Conservation (phyloP, 1,284 basidiomycete genomes). For the Golubevia sp. region DNA sequence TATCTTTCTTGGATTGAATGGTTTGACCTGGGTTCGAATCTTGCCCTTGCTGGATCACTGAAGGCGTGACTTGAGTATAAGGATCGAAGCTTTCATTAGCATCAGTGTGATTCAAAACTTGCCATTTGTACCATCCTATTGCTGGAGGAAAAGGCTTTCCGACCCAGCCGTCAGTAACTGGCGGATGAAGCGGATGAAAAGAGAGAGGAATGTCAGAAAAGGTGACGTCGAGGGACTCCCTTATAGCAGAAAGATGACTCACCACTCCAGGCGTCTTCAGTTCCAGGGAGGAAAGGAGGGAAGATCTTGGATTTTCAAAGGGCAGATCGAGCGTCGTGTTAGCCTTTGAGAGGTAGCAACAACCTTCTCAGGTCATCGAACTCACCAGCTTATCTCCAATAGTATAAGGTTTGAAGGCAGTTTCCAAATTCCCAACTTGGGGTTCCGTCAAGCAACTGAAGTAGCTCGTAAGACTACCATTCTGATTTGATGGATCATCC, state of each 20-base stretch:
- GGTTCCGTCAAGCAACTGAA: slow-evolving; percentile 14
- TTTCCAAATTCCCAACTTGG: slow-evolving; percentile 23
- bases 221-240: too few species aligned
- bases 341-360: too few species aligned
- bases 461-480: background rate
- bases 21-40: slow-evolving; percentile 19
- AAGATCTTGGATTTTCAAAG: too few species aligned
- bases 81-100: slow-evolving; percentile 14
- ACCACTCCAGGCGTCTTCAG: slow-evolving; percentile 24
- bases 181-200: too few species aligned
- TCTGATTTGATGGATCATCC: background rate
- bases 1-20: slow-evolving; percentile 18
- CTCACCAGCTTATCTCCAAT: slow-evolving; percentile 12
- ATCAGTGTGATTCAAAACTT: slow-evolving; percentile 20
- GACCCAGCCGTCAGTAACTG: slow-evolving; percentile 9
- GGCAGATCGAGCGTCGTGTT: too few species aligned
- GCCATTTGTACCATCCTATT: slow-evolving; percentile 22
- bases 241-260: too few species aligned
- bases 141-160: slow-evolving; percentile 16
- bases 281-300: slow-evolving; percentile 13
- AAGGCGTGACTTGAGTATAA: slow-evolving; percentile 13
- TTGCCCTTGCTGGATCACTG: slow-evolving; percentile 17
- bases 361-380: too few species aligned
- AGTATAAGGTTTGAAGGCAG: slow-evolving; percentile 16
- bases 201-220: too few species aligned